Evolutionary conservation across 2,329 filamentous ascomycete genomes (phyloP).

Genomic region (Colletotrichum salicis): DNA sequence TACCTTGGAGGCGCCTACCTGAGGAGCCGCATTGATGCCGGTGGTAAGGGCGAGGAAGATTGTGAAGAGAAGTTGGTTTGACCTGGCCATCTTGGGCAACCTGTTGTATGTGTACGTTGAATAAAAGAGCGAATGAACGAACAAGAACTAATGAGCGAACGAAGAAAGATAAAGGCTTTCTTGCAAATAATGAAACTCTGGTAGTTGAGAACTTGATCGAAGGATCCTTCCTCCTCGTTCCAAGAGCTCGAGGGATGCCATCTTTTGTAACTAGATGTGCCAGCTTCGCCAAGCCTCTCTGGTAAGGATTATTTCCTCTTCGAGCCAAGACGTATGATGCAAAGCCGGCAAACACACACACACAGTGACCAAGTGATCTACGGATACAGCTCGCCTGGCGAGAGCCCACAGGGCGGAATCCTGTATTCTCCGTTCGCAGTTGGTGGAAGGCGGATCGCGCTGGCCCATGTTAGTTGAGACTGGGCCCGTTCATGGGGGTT

Average conservation of each 20-base stretch:
- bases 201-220: not conserved
- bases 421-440: too few relatives aligned
- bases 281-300: constrained; percentile 20
- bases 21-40: constrained; percentile 26
- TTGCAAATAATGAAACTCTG: not conserved
- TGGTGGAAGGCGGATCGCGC: not conserved
- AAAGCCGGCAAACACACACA: not conserved
- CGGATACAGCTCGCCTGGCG: too few relatives aligned
- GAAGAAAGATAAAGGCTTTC: not conserved
- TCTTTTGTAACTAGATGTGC: constrained; percentile 14
- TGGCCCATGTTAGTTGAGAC: not conserved
- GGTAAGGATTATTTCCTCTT: constrained; percentile 5
- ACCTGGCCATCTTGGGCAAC: constrained; percentile 19
- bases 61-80: constrained; percentile 24
- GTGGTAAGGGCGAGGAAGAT: constrained; percentile 17
- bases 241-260: not conserved
- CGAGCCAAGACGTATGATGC: not conserved
- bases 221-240: not conserved
- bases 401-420: too few relatives aligned
- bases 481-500: constrained; percentile 1
- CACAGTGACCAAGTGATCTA: too few relatives aligned
- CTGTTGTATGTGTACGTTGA: not conserved
- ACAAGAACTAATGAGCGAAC: not conserved
- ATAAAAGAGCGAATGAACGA: constrained; percentile 7
- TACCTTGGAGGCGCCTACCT: not conserved